Evolutionary conservation across 306 rosid species (phyloP), one percentile per base, ranked within the genome.

Genomic region (Styphnolobium japonicum): DNA sequence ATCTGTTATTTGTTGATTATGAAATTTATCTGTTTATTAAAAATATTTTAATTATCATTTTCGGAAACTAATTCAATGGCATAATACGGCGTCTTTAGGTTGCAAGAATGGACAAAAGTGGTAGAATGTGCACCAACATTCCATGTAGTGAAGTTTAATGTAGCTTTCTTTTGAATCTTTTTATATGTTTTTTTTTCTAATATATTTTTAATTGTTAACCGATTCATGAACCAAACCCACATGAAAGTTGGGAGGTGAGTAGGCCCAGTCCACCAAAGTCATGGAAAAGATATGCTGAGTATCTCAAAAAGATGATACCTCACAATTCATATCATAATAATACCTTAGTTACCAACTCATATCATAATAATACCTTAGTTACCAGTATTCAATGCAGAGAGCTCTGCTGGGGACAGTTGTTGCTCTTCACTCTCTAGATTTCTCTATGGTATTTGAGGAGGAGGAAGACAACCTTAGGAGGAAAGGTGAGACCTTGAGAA

Each of bases 201-300:
- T 37, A 12, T 68, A 14, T 6, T n/a, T 19, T 42, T 3, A 68
- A 56, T 68, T 49, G 40, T 33, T 6, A 64, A 49, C 27, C 0
- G 65, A 68, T 60, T 52, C 74, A 82, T 77, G 67, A 61, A 62
- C 31, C 21, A 25, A 14, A 39, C 33, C 53, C 75, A 31, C 64
- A 58, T 71, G 60, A 37, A 29, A 52, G 53, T 42, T 53, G 53
- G 22, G 81, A 40, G 55, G 46, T 42, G 40, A 37, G 80, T 66
- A 81, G 72, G 81, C 45, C 65, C 80, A 74, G 48, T 19, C 7
- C 31, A 27, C 75, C 79, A 71, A 52, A 80, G 60, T 10, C 39
- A 73, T 9, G 22, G 67, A 65, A 4, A n/a, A 64, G 51, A 21
- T 31, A 63, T 72, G 70, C 40, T 53, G 12, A 12, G 80, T 58